Evolutionary conservation across 2,329 filamentous ascomycete species (phyloP).

Genomic region (Cladophialophora chaetospira): DNA sequence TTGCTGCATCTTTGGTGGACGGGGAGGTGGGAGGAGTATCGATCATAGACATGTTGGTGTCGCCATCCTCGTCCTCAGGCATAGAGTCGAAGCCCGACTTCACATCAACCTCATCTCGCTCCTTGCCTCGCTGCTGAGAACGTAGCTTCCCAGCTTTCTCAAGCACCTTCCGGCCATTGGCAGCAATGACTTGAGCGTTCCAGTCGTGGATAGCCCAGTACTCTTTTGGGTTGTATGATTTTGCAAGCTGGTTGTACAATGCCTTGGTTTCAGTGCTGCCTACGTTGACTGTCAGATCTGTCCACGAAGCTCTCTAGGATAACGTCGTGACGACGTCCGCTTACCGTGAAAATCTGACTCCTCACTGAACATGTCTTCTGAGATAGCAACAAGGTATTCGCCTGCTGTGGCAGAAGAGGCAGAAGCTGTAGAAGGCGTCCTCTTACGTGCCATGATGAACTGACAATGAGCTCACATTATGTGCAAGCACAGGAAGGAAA

Average conservation of each 20-base stretch:
- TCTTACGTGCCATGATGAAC: neutral
- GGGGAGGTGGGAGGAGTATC: too few relatives aligned
- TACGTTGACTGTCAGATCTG: constrained; percentile 37
- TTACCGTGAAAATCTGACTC: constrained; percentile 51
- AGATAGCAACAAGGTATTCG: neutral
- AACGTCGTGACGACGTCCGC: neutral
- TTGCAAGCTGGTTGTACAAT: constrained; percentile 53
- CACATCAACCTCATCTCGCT: constrained; percentile 4
- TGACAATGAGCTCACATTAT: neutral
- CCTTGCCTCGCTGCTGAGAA: neutral
- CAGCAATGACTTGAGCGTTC: constrained; percentile 28
- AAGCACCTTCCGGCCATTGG: constrained; percentile 6
- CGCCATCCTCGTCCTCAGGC: neutral
- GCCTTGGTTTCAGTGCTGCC: constrained; percentile 57
- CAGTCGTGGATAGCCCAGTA: constrained; percentile 50
- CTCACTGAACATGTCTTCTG: constrained; percentile 42
- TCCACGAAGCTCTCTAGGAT: neutral
- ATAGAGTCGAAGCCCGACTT: neutral
- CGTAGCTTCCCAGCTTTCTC: constrained; percentile 6
- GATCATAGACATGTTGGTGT: neutral
- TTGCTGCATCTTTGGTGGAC: too few relatives aligned
- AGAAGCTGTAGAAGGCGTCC: neutral
- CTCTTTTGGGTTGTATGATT: constrained; percentile 52
- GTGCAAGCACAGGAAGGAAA: neutral
- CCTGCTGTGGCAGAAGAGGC: neutral